Base-by-base conservation (phyloP, 2,329 filamentous ascomycete species). In the Neonectria neomacrospora region DNA sequence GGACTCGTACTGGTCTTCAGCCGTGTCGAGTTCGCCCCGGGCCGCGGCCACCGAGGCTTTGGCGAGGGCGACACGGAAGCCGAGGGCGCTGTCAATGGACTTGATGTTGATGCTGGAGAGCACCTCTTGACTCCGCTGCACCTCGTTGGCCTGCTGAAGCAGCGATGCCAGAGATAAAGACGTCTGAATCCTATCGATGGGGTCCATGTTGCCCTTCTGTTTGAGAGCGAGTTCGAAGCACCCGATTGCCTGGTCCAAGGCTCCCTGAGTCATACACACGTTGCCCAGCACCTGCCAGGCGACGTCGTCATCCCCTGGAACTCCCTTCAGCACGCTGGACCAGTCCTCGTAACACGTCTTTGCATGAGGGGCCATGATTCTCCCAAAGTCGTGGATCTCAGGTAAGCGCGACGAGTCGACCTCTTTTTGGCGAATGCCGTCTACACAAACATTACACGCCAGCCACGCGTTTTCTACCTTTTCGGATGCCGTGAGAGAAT, bases 321-420 rank as follows among this genome's bases (percentile, higher is more conserved):
- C 47, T 7, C 18, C 48, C n/a, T 62, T 47, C 7, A 62, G 18
- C 28, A 62, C 47, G n/a, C 28, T 57, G 10, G 59, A 62, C 32
- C 55, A 44, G 10, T 62, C 59, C 26, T 62, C 59, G 28, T 62
- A 62, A 18, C 59, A 62, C 1, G 59, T 56, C 47, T 62, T 62
- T 22, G 59, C 59, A 22, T 62, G 59, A 9, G 59, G 59, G 5
- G 59, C 59, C 59, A 62, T 62, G 23, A 62, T 56, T 28, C 59
- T 62, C 6, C 59, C 59, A 30, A 62, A 62, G 47, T 62, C 59
- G 14, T 62, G 59, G 16, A 62, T 62, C 59, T 62, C 59, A 2
- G 59, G 59, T 16, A 62, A 14, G 7, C 47, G 30, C 9, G 39
- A 53, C 14, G 59, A 62, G 30, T 62, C 53, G 18, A 57, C 53